Percentiles rank a stretch among this genome's conserved stretches.
These are phyloP conservation scores for Calocera viscosa DNA, from an alignment of 768 basidiomycete species.

Conservation along the genomic window DNA sequence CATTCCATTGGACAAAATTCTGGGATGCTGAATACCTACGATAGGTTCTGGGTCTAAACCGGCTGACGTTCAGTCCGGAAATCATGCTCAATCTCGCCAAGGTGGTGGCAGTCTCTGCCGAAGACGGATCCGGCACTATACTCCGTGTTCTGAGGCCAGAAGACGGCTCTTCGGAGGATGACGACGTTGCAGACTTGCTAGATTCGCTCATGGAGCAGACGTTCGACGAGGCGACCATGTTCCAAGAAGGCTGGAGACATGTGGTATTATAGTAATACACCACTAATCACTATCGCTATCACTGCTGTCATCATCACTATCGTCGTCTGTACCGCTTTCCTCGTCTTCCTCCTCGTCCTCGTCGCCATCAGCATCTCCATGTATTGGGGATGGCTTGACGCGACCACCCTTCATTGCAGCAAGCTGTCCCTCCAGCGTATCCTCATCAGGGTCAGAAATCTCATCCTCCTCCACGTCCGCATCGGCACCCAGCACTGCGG, in stretches of 20 bases:
- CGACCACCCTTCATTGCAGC: slow-evolving; percentile 81
- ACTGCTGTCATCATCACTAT: slow-evolving; percentile 33
- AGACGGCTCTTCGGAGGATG: not conserved
- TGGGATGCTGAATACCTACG: not conserved
- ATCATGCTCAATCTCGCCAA: slow-evolving; percentile 38
- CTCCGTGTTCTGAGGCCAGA: not conserved
- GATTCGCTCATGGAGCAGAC: not conserved
- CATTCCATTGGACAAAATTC: not conserved
- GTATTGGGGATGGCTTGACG: slow-evolving; percentile 51
- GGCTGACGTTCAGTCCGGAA: slow-evolving; percentile 48
- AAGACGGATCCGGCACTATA: not conserved
- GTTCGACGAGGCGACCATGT: not conserved
- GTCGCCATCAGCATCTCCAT: slow-evolving; percentile 34
- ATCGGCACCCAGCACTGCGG: slow-evolving; percentile 42
- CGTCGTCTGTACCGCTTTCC: slow-evolving; percentile 33
- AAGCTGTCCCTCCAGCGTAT: slow-evolving; percentile 94
- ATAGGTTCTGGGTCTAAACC: slow-evolving; percentile 49
- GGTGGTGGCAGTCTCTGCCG: slow-evolving; percentile 21
- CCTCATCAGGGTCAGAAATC: slow-evolving; percentile 96
- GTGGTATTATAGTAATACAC: not conserved
- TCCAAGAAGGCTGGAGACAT: not conserved
- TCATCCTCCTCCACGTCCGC: slow-evolving; percentile 69
- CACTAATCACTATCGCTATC: slow-evolving; percentile 37
- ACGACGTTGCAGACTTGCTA: not conserved
- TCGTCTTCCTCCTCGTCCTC: slow-evolving; percentile 42